Evolutionary conservation across 192 early-diverging fungal species (phyloP), one percentile per base, ranked within the genome.

Genomic region (Umbelopsis vinacea): DNA sequence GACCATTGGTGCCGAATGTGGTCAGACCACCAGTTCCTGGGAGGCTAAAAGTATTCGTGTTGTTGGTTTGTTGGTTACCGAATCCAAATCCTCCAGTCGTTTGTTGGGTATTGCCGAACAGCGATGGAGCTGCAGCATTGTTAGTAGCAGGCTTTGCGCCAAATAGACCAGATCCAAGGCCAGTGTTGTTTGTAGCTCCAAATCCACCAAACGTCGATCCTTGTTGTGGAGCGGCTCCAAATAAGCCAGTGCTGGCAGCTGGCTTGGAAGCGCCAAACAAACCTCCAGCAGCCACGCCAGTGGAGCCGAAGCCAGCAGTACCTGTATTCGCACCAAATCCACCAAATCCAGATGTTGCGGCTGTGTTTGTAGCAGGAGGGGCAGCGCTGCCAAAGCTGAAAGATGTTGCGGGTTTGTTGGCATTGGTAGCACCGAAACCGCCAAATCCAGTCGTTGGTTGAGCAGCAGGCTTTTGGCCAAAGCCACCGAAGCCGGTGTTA

Each of bases 1-100:
- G 38, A 37, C 77, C 77, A 66, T 79, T 77, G 46, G 84, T 76
- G 43, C 79, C 78, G 26, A 81, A 80, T 33, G 81, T 79, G 11
- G 75, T 76, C 23, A 81, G 60, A 50, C 75, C 75, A n/a, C 86
- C 87, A 47, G 85, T 73, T 55, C 77, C 57, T 22, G 79, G 78
- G 23, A 73, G 70, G 29, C 67, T 75, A n/a, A 74, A 73, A 38
- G 76, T 52, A 71, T 76, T 77, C 37, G 73, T 46, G 26, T 60
- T 74, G 53, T 75, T 74, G 47, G 66, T 23, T 43, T 26, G 53
- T 46, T 57, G 43, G 19, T 67, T 43, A 48, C 71, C 26, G 46
- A 50, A 50, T 50, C 57, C 57, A 14, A 63, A 63, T 37, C 26
- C 67, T 0, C 82, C 69, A n/a, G 79, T 55, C 7, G 79, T 43